Base-by-base conservation (phyloP, 2,329 filamentous ascomycete genomes). In the Nigrospora oryzae region DNA sequence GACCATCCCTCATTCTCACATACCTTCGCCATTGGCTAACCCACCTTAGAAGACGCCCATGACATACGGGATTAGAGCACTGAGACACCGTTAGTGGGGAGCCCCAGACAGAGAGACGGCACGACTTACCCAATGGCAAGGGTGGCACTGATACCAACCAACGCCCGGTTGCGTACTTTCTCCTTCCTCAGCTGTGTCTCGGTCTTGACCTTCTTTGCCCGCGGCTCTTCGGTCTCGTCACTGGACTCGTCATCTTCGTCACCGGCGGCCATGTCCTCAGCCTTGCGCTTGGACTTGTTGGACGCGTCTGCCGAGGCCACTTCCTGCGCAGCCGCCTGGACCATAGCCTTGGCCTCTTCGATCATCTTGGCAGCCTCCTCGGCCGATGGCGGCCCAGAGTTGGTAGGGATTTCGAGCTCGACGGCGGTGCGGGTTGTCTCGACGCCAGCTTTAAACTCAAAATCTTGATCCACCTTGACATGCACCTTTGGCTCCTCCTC, bases 291-390 rank as follows among this genome's bases (percentile, higher is more conserved):
- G 58, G 68, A 65, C 60, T 77, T 78, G 62, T 72, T 75, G 36
- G 65, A 61, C 31, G 63, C 61, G 8, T 54, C 58, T 14, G 66
- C 59, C 35, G 66, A 63, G 7, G 61, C 59, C 8, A 67, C 58
- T 12, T 62, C 61, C 43, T 66, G 58, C 59, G 71, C 49, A 60
- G 57, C 77, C 48, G 82, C 73, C 50, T 85, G 77, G 5, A 96
- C 90, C 87, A 96, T 95, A 53, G 83, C 79, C 67, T 84, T 89
- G 31, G 93, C 93, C 57, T 88, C 82, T 28, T 83, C 83, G 47
- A 97, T 84, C 84, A 96, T 89, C 45, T 83, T 78, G 46, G 85
- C 77, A 1, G 89, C 83, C 56, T 93, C 86, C 51, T 89, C 85
- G 0, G 87, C 81, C 12, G 82, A 78, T 0, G 86, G 83, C 10